Conservation (phyloP, 306 rosid species). For the Arachis stenosperma region DNA sequence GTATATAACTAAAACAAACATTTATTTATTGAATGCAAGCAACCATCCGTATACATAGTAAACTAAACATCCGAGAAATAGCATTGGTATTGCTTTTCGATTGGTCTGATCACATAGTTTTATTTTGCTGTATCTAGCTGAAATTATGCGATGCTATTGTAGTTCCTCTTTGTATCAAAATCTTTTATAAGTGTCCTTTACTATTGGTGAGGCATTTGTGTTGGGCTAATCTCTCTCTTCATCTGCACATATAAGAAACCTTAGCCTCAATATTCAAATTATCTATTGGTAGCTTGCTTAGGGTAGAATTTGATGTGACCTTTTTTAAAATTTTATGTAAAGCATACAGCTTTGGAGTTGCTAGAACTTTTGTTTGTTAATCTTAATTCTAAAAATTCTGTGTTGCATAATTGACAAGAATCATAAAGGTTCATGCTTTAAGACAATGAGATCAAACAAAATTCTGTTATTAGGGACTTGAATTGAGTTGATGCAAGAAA, state of each 20-base stretch:
- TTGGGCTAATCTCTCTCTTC: conserved; percentile 27
- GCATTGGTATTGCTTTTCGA: conserved; percentile 20
- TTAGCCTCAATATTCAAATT: conserved; percentile 37
- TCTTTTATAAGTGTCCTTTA: conserved; percentile 28
- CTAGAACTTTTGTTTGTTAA: conserved; percentile 27
- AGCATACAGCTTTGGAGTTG: conserved; percentile 26
- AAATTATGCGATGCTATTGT: conserved; percentile 26
- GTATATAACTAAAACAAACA: too few relatives aligned
- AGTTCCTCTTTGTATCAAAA: conserved; percentile 32
- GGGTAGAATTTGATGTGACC: conserved; percentile 32
- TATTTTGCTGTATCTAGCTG: conserved; percentile 11
- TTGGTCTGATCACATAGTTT: conserved; percentile 27
- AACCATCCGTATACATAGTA: too few relatives aligned
- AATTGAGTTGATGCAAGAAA: conserved; percentile 39
- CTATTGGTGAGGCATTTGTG: conserved; percentile 30
- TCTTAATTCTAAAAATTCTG: not conserved
- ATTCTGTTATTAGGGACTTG: conserved; percentile 4
- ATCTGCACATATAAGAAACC: conserved; percentile 41
- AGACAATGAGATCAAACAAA: not conserved
- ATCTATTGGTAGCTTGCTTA: conserved; percentile 17
- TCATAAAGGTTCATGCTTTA: not conserved
- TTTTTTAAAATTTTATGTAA: conserved; percentile 20
- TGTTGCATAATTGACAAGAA: not conserved
- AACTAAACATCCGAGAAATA: not conserved
- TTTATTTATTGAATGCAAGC: too few relatives aligned